Evolutionary conservation across 1,139 yeast genomes (phyloP).

Genomic region (Geotrichum klebahnii): DNA sequence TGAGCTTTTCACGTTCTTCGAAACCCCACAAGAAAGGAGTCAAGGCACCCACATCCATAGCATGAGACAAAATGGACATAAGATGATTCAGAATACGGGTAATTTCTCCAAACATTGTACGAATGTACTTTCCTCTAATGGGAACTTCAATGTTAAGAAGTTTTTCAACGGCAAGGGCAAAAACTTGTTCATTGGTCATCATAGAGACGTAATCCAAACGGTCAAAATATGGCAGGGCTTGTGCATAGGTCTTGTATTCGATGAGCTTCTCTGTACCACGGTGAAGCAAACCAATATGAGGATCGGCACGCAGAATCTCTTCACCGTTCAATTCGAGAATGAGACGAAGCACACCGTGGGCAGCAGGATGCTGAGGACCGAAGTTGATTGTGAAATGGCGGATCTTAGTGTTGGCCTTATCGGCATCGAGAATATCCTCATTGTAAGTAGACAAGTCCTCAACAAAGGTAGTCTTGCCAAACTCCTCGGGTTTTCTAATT

Average conservation of each 20-base stretch:
- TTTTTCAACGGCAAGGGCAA: conserved; percentile 80
- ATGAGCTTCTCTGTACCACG: conserved; percentile 87
- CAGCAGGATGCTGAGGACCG: conserved; percentile 95
- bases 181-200: conserved; percentile 91
- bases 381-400: conserved; percentile 86
- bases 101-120: conserved; percentile 84
- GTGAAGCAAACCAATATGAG: conserved; percentile 82
- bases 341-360: conserved; percentile 86
- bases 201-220: conserved; percentile 83
- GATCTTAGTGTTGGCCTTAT: conserved; percentile 47
- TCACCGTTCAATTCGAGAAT: conserved; percentile 85
- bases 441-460: conserved; percentile 36
- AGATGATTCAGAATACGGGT: conserved; percentile 80
- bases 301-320: conserved; percentile 81
- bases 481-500: conserved; percentile 34
- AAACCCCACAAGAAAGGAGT: conserved; percentile 94
- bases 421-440: conserved; percentile 29
- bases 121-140: conserved; percentile 74
- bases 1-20: conserved; percentile 87
- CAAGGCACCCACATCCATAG: conserved; percentile 93
- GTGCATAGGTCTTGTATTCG: conserved; percentile 77
- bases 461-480: conserved; percentile 37
- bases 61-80: conserved; percentile 83
- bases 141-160: conserved; percentile 82
- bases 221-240: conserved; percentile 85